Conservation (phyloP, 257 asterid species). For the Schizonepeta tenuifolia region DNA sequence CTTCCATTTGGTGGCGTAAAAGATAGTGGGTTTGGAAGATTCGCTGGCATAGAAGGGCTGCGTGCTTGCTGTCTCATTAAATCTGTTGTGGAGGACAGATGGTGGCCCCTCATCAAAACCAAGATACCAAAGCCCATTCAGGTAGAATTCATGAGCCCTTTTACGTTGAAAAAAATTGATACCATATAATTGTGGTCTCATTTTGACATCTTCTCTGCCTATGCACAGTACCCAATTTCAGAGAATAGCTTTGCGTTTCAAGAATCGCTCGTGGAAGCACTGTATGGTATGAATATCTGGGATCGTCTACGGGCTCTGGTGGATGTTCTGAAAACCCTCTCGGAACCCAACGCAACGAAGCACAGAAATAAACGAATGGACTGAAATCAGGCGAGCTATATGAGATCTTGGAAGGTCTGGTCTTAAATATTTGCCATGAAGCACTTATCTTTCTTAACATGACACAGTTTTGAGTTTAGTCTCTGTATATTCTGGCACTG, state of each 20-base stretch:
- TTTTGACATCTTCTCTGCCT: conserved; percentile 27
- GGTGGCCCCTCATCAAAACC: conserved; percentile 95
- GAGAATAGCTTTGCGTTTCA: conserved; percentile 86
- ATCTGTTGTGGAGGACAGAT: conserved; percentile 91
- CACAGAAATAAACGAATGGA: conserved; percentile 48
- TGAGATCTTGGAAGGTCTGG: neutral
- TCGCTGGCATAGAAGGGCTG: conserved; percentile 93
- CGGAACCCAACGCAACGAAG: conserved; percentile 56
- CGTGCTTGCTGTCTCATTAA: conserved; percentile 97
- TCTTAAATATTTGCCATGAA: neutral
- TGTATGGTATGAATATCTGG: conserved; percentile 77
- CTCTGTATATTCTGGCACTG: conserved; percentile 13
- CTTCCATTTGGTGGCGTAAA: conserved; percentile 98
- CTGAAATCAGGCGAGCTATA: conserved; percentile 29
- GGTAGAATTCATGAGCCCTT: conserved; percentile 43
- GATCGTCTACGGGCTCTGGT: conserved; percentile 79
- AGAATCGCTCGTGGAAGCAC: conserved; percentile 71
- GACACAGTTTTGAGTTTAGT: neutral
- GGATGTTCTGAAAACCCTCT: conserved; percentile 71
- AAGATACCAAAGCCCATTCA: conserved; percentile 95
- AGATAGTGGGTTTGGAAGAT: conserved; percentile 98
- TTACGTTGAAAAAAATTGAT: neutral
- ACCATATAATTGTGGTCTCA: neutral
- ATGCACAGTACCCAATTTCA: conserved; percentile 77
- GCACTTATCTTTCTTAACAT: neutral